Base-by-base conservation (phyloP, 306 rosid species). In the Betula pendula region DNA sequence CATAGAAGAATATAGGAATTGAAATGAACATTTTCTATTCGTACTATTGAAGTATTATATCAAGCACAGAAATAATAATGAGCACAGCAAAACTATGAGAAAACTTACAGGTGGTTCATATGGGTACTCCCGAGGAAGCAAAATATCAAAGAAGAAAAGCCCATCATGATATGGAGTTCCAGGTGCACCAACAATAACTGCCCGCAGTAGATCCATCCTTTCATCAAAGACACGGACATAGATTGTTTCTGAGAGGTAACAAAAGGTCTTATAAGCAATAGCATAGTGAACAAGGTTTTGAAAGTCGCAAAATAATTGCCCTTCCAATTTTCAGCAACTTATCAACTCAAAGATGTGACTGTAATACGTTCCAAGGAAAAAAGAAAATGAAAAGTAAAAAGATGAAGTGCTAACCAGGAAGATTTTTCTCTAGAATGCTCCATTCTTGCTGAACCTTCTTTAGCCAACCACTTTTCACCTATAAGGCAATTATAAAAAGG, bases 141-240 rank as follows among this genome's bases (percentile, higher is more conserved):
- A 79, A 76, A 96, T 87, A 75, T 96, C 99, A 22, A 96, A 96
- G 87, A 88, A 92, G 85, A 96, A 96, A 78, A 96, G 73, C 4
- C 99, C 99, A 20, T 96, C 94, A 24, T 96, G 96, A 79, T 96
- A 96, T 58, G 99, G 99, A 66, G 99, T 96, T 84, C 99, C 97
- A 48, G 98, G 86, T 59, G 91, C 93, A 74, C 99, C 99, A 17
- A 96, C 89, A 71, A 96, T 88, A 59, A 85, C 99, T 58, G 96
- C 96, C 52, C 86, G 90, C 73, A 96, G 56, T 31, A 96, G 97
- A 86, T 96, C 98, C 92, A 96, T 91, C 82, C 97, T 91, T 80
- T 89, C 98, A 84, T 92, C 98, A 48, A 89, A 88, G 74, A 59
- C 93, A 44, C 94, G 94, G 75, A 92, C 97, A 80, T 84, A 89